Evolutionary conservation across 495 filamentous ascomycete species (phyloP).

Genomic region (Aspergillus carlsbadensis): DNA sequence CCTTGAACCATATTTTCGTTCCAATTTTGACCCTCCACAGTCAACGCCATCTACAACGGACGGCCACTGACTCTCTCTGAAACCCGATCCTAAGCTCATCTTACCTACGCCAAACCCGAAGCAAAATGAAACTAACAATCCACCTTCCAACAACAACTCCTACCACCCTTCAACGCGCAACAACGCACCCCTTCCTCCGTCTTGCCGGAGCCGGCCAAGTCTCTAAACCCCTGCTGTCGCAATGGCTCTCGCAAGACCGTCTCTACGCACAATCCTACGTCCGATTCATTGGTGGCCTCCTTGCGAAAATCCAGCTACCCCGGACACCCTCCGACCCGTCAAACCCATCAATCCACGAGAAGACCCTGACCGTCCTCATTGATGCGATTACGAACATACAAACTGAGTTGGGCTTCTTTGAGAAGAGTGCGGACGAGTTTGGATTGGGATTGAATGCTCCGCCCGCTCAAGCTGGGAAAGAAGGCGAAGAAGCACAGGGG

Average conservation of each 20-base stretch:
- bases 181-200: slow-evolving; percentile 66
- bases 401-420: slow-evolving; percentile 67
- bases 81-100: neutral
- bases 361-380: slow-evolving; percentile 59
- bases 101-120: neutral
- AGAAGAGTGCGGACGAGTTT: slow-evolving; percentile 61
- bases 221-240: slow-evolving; percentile 51
- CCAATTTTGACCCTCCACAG: neutral
- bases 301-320: slow-evolving; percentile 62
- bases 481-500: slow-evolving; percentile 7
- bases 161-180: slow-evolving; percentile 51
- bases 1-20: too few species aligned
- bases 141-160: slow-evolving; percentile 30
- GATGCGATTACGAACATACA: slow-evolving; percentile 64
- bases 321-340: slow-evolving; percentile 28
- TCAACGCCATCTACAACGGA: too few species aligned
- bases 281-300: slow-evolving; percentile 64
- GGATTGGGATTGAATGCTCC: slow-evolving; percentile 44
- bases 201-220: slow-evolving; percentile 64
- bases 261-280: slow-evolving; percentile 74
- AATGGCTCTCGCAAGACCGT: slow-evolving; percentile 75
- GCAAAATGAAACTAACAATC: slow-evolving; percentile 29
- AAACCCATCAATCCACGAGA: slow-evolving; percentile 25
- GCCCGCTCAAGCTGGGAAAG: neutral
- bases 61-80: too few species aligned